Evolutionary conservation across 1,139 yeast genomes (phyloP), one percentile per base, ranked within the genome.

Genomic region (Candida mesenterica): DNA sequence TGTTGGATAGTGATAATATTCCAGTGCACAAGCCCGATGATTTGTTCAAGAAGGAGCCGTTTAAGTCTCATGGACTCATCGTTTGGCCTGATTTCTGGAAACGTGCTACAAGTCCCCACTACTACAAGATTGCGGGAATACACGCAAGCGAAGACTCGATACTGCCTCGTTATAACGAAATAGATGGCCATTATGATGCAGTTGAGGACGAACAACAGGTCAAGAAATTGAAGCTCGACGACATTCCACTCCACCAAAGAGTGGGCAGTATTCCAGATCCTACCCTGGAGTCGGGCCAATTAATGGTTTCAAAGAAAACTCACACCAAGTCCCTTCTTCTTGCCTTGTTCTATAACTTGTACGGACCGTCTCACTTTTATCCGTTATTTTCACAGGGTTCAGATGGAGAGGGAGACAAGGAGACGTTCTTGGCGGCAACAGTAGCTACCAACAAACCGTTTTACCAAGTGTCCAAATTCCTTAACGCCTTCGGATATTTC

Each of bases 391-490:
- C 92, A 1, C 95, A 87, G 60, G 90, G 90, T 10, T 78, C 86
- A 0, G 84, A 81, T 39, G 96, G 96, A 29, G 95, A 86, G 62
- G 96, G 96, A 42, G 96, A 88, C 57, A 88, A 87, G 55, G 96
- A 88, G 54, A 86, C 96, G 0, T 88, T 85, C 52, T 64, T 85
- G 36, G 90, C 95, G 0, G 90, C 92, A 0, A 82, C 94, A 1
- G 73, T 74, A 30, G 86, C 83, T 2, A 60, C 82, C 37, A 62
- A 65, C 6, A 73, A 78, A 33, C 67, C 76, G 2, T 82, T 66
- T 45, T 84, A 86, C 52, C 90, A 83, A 56, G 88, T 85, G n/a
- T 73, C 76, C 32, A 69, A 62, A 42, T 76, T 75, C 43, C 55
- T 76, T 30, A 65, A 66, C 40, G 80, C 84, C 1, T 62, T 74